Base-by-base conservation (phyloP, 169 alveolate genomes). In the Plasmodium knowlesi region DNA sequence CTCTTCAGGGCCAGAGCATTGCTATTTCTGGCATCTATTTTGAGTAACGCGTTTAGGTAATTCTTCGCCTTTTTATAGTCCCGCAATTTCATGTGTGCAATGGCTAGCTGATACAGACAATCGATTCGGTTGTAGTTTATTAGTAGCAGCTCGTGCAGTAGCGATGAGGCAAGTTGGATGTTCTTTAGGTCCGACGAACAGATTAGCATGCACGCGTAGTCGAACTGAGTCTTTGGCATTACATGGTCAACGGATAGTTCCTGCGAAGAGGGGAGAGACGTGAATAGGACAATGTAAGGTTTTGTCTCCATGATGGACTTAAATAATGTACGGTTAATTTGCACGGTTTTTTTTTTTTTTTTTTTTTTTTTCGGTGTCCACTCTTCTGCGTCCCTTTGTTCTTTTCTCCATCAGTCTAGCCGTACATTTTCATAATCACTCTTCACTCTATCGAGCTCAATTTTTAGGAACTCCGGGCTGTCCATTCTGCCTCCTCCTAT, bases 101-200 rank as follows among this genome's bases (percentile, higher is more conserved):
- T 82, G 67, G 97, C 96, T 83, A 96, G 95, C 74, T 96, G 97
- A 85, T 96, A 96, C 93, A 96, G 83, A 37, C 97, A 95, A 39
- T 94, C 92, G 22, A 85, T 85, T 46, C 93, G 93, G 61, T 85
- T 85, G 61, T 85, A 85, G 80, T 85, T 85, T 72, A 85, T 85
- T 8, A 85, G 85, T 74, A 85, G 67, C 80, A 85, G 37, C 78
- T 85, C 93, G 39, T 85, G 93, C 61, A 85, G 57, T 39, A 85
- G 54, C 19, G 93, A 85, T 14, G 93, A 73, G 25, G 93, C 93
- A 46, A 73, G 67, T 25, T 85, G 74, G 74, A 85, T 85, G 41
- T 85, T 85, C 80, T 85, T 85, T 30, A 85, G 61, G 67, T 85
- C 93, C n/a, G 93, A 85, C 25, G 93, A 85, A 28, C 93, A 85